Evolutionary conservation across 768 basidiomycete species (phyloP).

Genomic region (Macrolepiota dolichaula): DNA sequence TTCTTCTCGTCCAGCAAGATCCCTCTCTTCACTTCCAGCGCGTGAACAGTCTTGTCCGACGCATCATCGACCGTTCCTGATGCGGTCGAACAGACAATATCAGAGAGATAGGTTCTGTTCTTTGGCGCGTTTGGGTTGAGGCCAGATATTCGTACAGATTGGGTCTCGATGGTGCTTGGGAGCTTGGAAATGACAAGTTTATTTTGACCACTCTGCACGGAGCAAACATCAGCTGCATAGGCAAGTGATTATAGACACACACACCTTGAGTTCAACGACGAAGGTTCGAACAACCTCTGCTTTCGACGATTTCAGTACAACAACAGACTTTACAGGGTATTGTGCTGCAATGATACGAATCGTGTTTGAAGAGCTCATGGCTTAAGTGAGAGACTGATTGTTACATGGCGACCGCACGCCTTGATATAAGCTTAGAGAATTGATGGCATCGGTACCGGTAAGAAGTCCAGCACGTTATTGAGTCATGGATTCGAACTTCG

Average conservation of each 20-base stretch:
- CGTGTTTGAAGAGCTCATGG: constrained; percentile 15
- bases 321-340: constrained; percentile 49
- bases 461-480: too few species aligned
- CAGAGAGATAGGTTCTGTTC: constrained; percentile 40
- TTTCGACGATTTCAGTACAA: constrained; percentile 51
- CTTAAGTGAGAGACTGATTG: neutral
- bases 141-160: constrained; percentile 52
- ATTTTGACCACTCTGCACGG: constrained; percentile 47
- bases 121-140: constrained; percentile 25
- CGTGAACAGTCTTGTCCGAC: constrained; percentile 29
- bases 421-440: too few species aligned
- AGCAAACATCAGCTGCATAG: neutral
- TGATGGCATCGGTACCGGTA: too few species aligned
- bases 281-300: constrained; percentile 57
- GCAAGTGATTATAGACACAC: neutral
- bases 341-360: constrained; percentile 31
- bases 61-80: constrained; percentile 20
- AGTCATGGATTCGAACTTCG: too few species aligned
- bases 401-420: neutral
- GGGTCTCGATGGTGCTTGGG: constrained; percentile 45
- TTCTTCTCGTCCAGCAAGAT: constrained; percentile 34
- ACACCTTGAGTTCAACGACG: neutral
- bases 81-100: constrained; percentile 46
- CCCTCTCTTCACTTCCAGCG: constrained; percentile 30
- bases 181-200: constrained; percentile 48